A percentile compares a stretch with the other conserved stretches of the same genome.
Evolutionary conservation across 345 rosid species (phyloP).

Genomic region (Erodium maritimum): DNA sequence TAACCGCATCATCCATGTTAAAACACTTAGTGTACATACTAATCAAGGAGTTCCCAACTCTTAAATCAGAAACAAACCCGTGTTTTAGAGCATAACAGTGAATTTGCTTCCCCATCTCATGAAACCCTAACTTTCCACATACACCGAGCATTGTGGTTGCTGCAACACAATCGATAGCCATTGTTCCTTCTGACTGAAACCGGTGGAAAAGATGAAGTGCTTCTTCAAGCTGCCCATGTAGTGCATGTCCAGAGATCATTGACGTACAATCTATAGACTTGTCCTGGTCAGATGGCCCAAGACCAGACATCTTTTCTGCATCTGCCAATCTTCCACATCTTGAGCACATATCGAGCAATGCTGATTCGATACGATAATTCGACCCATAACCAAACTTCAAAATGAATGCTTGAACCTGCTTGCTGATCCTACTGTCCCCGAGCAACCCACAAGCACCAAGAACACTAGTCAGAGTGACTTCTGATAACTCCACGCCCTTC

Average conservation of each 20-base stretch:
- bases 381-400: slow-evolving; percentile 47
- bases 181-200: slow-evolving; percentile 27
- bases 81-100: slow-evolving; percentile 53
- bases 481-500: slow-evolving; percentile 47
- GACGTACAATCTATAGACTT: slow-evolving; percentile 49
- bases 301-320: slow-evolving; percentile 52
- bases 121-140: slow-evolving; percentile 68
- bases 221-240: slow-evolving; percentile 52
- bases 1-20: slow-evolving; percentile 31
- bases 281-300: slow-evolving; percentile 36
- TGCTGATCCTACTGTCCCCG: slow-evolving; percentile 27
- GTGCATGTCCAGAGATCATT: slow-evolving; percentile 66
- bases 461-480: slow-evolving; percentile 48
- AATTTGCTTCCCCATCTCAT: slow-evolving; percentile 56
- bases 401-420: slow-evolving; percentile 66
- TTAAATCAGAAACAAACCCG: slow-evolving; percentile 32
- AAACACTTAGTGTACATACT: slow-evolving; percentile 71
- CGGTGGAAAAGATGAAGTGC: slow-evolving; percentile 42
- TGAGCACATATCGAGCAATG: slow-evolving; percentile 69
- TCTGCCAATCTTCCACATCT: slow-evolving; percentile 71
- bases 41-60: slow-evolving; percentile 55
- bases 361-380: slow-evolving; percentile 48
- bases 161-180: slow-evolving; percentile 49
- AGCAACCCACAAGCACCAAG: slow-evolving; percentile 58
- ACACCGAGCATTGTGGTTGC: slow-evolving; percentile 42